phyloP scores from a whole-genome alignment of 495 filamentous ascomycete species.

The Aspergillus wentii region DNA sequence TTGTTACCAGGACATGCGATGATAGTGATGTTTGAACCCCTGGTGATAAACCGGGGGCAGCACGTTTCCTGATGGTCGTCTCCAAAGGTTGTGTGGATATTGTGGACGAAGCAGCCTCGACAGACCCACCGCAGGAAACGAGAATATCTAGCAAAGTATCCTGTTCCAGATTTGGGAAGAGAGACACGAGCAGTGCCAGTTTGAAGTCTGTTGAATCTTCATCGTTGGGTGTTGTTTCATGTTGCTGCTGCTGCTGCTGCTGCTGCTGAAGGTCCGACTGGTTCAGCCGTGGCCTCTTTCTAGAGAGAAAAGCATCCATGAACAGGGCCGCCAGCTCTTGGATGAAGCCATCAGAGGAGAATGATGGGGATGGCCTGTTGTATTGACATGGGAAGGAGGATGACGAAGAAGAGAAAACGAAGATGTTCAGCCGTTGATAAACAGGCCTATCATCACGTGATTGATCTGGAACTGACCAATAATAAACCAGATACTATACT shows the following conservation, averaged over 20 bases:
- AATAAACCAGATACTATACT: slow-evolving; percentile 1
- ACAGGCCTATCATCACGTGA: slow-evolving; percentile 25
- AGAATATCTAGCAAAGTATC: slow-evolving; percentile 72
- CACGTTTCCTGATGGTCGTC: slow-evolving; percentile 25
- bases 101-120: slow-evolving; percentile 54
- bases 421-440: slow-evolving; percentile 1
- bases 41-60: slow-evolving; percentile 11
- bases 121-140: slow-evolving; percentile 70
- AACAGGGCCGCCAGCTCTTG: neutral
- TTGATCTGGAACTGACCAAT: slow-evolving; percentile 31
- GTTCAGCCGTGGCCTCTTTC: slow-evolving; percentile 43
- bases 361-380: neutral
- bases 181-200: slow-evolving; percentile 73
- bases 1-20: slow-evolving; percentile 39
- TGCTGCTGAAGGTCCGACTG: slow-evolving; percentile 4
- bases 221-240: slow-evolving; percentile 16
- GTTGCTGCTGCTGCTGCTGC: neutral
- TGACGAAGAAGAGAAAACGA: slow-evolving; percentile 3
- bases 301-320: slow-evolving; percentile 57
- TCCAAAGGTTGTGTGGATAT: slow-evolving; percentile 31
- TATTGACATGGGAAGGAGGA: neutral
- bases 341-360: slow-evolving; percentile 1
- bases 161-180: slow-evolving; percentile 60
- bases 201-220: slow-evolving; percentile 87
- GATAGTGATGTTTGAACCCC: slow-evolving; percentile 35